A percentile compares a stretch with the other conserved stretches of the same genome.
These are phyloP conservation scores for Plasmodium vivax DNA, from an alignment of 169 alveolate genomes.

Conservation along the genomic window DNA sequence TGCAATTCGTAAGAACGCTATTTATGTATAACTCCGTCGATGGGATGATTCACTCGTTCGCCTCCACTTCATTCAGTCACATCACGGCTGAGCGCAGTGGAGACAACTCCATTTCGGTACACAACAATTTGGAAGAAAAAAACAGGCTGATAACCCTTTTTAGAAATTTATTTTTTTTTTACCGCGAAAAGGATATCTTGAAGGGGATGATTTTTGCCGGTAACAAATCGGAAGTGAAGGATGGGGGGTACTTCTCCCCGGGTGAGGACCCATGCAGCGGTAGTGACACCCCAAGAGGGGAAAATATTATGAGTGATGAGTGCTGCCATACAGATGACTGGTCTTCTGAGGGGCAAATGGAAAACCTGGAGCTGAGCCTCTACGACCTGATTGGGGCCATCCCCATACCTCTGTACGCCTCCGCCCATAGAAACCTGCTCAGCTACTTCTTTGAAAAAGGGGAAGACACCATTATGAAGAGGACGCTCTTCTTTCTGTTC, in stretches of 20 bases:
- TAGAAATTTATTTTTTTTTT: slow-evolving; percentile 7
- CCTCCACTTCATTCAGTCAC: neutral
- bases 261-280: neutral
- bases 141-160: neutral
- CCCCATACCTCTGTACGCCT: slow-evolving; percentile 7
- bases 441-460: slow-evolving; percentile 8
- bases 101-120: neutral
- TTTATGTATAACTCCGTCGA: neutral
- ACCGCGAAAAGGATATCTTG: slow-evolving; percentile 3
- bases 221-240: neutral
- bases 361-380: neutral
- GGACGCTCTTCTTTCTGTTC: neutral
- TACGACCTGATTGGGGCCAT: neutral
- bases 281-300: neutral
- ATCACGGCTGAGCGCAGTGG: neutral
- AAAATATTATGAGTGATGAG: neutral
- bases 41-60: neutral
- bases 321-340: no score
- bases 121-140: neutral
- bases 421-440: neutral
- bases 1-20: slow-evolving; percentile 4
- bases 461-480: neutral
- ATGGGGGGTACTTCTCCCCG: neutral
- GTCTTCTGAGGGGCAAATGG: no score
- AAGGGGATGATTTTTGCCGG: neutral